Conservation (phyloP, 768 basidiomycete species). For the Kwoniella botswanensis region DNA sequence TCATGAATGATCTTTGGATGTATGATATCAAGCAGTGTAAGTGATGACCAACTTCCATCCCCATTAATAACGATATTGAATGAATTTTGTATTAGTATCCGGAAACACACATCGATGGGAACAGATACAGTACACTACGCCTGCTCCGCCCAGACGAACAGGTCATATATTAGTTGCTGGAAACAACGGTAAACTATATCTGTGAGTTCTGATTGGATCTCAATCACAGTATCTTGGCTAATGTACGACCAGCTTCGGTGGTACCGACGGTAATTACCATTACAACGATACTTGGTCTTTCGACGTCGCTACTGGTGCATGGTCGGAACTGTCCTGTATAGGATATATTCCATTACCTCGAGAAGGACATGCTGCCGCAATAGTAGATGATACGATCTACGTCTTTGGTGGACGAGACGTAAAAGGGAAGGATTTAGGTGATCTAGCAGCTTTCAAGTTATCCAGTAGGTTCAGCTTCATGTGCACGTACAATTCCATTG, state of each 20-base stretch:
- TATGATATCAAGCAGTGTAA: slow-evolving; percentile 93
- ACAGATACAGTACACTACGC: slow-evolving; percentile 64
- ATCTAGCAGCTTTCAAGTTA: slow-evolving; percentile 95
- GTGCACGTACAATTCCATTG: too few species aligned
- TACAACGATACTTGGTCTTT: slow-evolving; percentile 99
- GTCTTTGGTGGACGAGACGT: slow-evolving; percentile 96
- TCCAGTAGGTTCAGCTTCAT: slow-evolving; percentile 79
- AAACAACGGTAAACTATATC: slow-evolving; percentile 77
- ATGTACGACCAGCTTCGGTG: slow-evolving; percentile 73
- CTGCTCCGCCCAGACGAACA: slow-evolving; percentile 76
- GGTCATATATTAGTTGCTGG: slow-evolving; percentile 84
- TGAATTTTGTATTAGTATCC: slow-evolving; percentile 51
- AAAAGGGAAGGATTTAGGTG: slow-evolving; percentile 92
- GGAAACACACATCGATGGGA: slow-evolving; percentile 91
- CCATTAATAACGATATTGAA: background rate
- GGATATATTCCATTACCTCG: slow-evolving; percentile 94
- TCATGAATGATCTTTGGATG: slow-evolving; percentile 92
- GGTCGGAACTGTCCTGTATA: slow-evolving; percentile 93
- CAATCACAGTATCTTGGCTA: background rate
- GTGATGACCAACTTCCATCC: slow-evolving; percentile 49
- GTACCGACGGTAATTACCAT: slow-evolving; percentile 97
- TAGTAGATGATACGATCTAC: slow-evolving; percentile 97
- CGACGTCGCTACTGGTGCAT: slow-evolving; percentile 75
- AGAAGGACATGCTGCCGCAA: slow-evolving; percentile 93
- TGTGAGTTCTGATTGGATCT: slow-evolving; percentile 63